Conservation (phyloP, 164 flowering plant species). For the Vitis rupestris region DNA sequence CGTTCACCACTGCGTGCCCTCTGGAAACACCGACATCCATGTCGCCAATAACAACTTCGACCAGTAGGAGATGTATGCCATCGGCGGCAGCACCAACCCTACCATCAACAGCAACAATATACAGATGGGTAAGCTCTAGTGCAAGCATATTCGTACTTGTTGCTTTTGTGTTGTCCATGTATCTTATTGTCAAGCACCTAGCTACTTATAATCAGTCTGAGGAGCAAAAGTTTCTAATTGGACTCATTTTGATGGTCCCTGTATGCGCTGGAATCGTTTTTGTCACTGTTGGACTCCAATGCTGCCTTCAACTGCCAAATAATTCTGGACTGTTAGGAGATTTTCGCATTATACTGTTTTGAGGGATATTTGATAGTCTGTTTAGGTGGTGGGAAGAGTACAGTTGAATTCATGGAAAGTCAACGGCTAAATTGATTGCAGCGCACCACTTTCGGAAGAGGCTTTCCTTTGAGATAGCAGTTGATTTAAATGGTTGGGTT, state of each 20-base stretch:
- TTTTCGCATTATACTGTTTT: slow-evolving; percentile 95
- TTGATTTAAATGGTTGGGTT: too few species aligned
- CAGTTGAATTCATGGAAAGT: slow-evolving; percentile 83
- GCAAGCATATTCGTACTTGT: slow-evolving; percentile 79
- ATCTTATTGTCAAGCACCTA: slow-evolving; percentile 83
- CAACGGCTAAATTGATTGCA: slow-evolving; percentile 40
- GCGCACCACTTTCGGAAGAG: slow-evolving; percentile 72
- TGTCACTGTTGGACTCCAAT: slow-evolving; percentile 72
- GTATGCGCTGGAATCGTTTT: slow-evolving; percentile 94
- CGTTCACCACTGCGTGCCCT: slow-evolving; percentile 64
- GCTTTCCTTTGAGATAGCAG: slow-evolving; percentile 8
- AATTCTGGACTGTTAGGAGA: slow-evolving; percentile 96
- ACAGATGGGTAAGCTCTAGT: slow-evolving; percentile 70
- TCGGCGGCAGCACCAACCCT: slow-evolving; percentile 82
- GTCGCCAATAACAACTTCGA: slow-evolving; percentile 80
- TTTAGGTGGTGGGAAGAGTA: slow-evolving; percentile 90
- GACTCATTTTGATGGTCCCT: slow-evolving; percentile 95
- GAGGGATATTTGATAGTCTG: slow-evolving; percentile 96
- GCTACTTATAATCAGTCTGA: slow-evolving; percentile 93
- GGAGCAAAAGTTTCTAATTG: slow-evolving; percentile 97
- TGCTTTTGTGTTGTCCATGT: slow-evolving; percentile 78
- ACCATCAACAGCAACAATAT: slow-evolving; percentile 61
- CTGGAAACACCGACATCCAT: slow-evolving; percentile 51
- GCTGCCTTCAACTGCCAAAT: slow-evolving; percentile 88
- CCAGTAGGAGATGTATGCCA: slow-evolving; percentile 84